Evolutionary conservation across 306 rosid genomes (phyloP), one percentile per base, ranked within the genome.

Genomic region (Senna siamea): DNA sequence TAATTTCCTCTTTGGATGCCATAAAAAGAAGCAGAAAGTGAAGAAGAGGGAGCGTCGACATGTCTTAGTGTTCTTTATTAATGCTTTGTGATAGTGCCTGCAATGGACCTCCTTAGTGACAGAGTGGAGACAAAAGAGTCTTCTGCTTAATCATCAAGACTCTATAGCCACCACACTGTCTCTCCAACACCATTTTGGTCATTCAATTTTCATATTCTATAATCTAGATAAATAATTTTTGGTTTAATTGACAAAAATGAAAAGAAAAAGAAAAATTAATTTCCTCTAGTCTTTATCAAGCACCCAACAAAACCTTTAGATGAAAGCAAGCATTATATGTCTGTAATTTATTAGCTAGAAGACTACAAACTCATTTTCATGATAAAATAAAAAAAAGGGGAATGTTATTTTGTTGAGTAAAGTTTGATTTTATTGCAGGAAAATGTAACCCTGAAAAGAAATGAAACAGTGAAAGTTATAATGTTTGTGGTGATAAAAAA

Each of bases 51-150:
- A 88, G 94, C 84, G 81, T 79, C 68, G 79, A 66, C 41, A 69
- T 84, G 78, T 79, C 83, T 60, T 86, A 72, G 40, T 84, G 66
- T 75, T 83, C 83, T 70, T 83, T 82, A 68, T 79, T 57, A 72
- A 65, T 58, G 89, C 75, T 85, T 81, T 83, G 69, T 53, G 89
- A 72, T 88, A 77, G 93, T 86, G 88, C 74, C 76, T 54, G 70
- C 66, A 73, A 66, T 85, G 92, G 86, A 85, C 92, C 87, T 83
- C 85, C 79, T 76, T 80, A 67, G 72, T 77, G 64, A 66, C 75
- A 81, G 76, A 80, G 88, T 90, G 96, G 87, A 77, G 87, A 82
- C 88, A 82, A 90, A 90, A 80, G 88, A 78, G 89, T 88, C 89
- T 17, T 82, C 85, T 57, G 18, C 50, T 82, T 80, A 80, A 90